Percentiles rank a stretch among this genome's conserved stretches.
phyloP scores from a whole-genome alignment of 805 yeast genomes.

The Danielia oregonensis region DNA sequence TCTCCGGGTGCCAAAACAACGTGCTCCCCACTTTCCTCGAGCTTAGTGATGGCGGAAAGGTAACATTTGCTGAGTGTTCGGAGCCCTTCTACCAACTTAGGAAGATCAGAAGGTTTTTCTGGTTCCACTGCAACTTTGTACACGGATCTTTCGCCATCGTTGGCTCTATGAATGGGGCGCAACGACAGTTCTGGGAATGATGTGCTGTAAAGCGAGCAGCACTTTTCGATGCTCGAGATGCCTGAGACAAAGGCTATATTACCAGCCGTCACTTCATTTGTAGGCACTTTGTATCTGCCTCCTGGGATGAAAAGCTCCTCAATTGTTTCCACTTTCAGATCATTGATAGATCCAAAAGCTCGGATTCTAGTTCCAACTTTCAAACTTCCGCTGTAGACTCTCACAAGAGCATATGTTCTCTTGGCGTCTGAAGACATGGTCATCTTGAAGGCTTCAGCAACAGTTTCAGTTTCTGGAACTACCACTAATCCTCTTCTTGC shows the following conservation, averaged over 20 bases:
- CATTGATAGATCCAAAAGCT: slow-evolving; percentile 61
- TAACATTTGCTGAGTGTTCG: slow-evolving; percentile 59
- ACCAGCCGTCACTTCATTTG: slow-evolving; percentile 57
- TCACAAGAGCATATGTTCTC: slow-evolving; percentile 53
- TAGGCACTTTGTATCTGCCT: slow-evolving; percentile 63
- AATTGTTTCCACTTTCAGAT: slow-evolving; percentile 39
- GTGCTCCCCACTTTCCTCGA: slow-evolving; percentile 88
- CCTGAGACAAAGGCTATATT: slow-evolving; percentile 68
- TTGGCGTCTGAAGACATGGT: slow-evolving; percentile 52
- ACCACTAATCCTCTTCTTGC: background rate
- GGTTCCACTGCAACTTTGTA: slow-evolving; percentile 86
- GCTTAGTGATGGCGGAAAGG: slow-evolving; percentile 61
- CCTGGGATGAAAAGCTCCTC: slow-evolving; percentile 52
- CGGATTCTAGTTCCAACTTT: slow-evolving; percentile 43
- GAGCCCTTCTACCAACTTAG: slow-evolving; percentile 67
- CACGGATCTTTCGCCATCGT: slow-evolving; percentile 51
- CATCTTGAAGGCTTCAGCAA: slow-evolving; percentile 45
- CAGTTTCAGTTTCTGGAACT: background rate
- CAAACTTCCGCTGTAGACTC: slow-evolving; percentile 62
- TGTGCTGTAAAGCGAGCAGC: slow-evolving; percentile 51
- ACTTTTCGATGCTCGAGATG: slow-evolving; percentile 50
- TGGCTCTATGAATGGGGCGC: slow-evolving; percentile 34
- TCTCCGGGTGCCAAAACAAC: slow-evolving; percentile 83
- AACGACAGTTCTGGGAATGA: slow-evolving; percentile 13
- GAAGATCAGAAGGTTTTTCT: slow-evolving; percentile 69